Conservation (phyloP, 768 basidiomycete genomes). For the Tephrocybe sp. region DNA sequence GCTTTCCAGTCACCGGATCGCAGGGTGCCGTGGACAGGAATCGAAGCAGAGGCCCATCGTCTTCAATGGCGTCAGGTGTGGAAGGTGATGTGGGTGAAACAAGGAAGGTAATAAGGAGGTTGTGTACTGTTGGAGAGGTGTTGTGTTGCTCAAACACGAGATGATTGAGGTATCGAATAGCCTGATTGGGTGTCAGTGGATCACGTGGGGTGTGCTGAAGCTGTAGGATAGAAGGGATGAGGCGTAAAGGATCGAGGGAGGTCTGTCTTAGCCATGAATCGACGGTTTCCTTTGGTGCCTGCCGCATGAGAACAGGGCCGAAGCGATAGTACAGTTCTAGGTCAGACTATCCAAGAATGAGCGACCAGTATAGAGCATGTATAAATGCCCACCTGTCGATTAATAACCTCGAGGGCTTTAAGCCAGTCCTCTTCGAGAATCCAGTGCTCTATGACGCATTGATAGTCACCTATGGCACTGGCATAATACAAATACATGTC, state of each 20-base stretch:
- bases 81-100: slow-evolving; percentile 52
- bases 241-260: slow-evolving; percentile 74
- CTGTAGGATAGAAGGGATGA: slow-evolving; percentile 87
- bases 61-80: slow-evolving; percentile 35
- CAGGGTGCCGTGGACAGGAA: slow-evolving; percentile 83
- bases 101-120: slow-evolving; percentile 88
- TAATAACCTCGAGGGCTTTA: slow-evolving; percentile 88
- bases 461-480: slow-evolving; percentile 74
- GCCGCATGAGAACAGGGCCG: slow-evolving; percentile 82
- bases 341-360: slow-evolving; percentile 53
- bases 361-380: background rate
- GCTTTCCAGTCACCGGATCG: slow-evolving; percentile 79
- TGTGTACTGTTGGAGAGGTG: slow-evolving; percentile 87
- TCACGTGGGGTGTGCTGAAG: slow-evolving; percentile 73
- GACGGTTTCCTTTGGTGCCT: slow-evolving; percentile 86
- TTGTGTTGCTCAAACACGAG: slow-evolving; percentile 80
- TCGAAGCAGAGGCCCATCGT: slow-evolving; percentile 76
- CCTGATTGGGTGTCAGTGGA: slow-evolving; percentile 78
- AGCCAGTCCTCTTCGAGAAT: slow-evolving; percentile 90
- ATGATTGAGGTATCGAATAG: slow-evolving; percentile 85
- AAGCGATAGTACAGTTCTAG: slow-evolving; percentile 93
- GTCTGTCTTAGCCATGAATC: slow-evolving; percentile 90
- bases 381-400: slow-evolving; percentile 65
- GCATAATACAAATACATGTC: slow-evolving; percentile 94
- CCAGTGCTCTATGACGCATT: slow-evolving; percentile 89